Base-by-base conservation (phyloP, 2,329 filamentous ascomycete genomes). In the Gnomoniopsis sp. region DNA sequence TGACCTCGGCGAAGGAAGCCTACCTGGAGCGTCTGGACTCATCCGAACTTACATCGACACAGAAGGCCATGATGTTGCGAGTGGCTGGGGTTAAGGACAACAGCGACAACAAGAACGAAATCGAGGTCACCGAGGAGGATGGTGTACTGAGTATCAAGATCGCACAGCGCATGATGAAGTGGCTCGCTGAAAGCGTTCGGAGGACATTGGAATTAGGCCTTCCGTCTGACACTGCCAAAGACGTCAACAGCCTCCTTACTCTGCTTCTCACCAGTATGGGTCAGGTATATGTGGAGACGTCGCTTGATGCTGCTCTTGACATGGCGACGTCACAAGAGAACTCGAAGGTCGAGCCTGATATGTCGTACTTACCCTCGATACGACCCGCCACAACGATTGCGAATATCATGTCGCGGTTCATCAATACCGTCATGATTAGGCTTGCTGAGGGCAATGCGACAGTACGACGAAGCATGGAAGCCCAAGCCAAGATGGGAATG, bases 81-180 rank as follows among this genome's bases (percentile, higher is more conserved):
- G 88, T 99, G 62, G 95, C 93, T 61, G 92, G 93, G 19, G 77
- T 98, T 53, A 88, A 93, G 63, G 85, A 90, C 52, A 87, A 88
- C 62, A 86, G 83, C 63, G 86, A 86, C 57, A 88, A 88, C 68
- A 90, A 91, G 72, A 88, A 89, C 65, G 93, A 96, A 54, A 91
- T 96, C 59, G 93, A 96, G 70, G 89, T 98, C 34, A 88, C 88
- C 0, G 95, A 98, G 60, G 87, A 93, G 69, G 93, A 99, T 68
- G 95, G 95, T 36, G 81, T 86, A 58, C 78, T 98, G 26, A 93
- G 88, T 65, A 79, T 96, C 4, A 80, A 86, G n/a, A 92, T 90
- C 71, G 91, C 93, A n/a, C 98, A 98, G 75, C 85, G 95, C 58
- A 99, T 99, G 93, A 83, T 99, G 61, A 96, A 91, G 70, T 99